Conservation (phyloP, 805 yeast genomes). For the Sugiyamaella valdiviana region DNA sequence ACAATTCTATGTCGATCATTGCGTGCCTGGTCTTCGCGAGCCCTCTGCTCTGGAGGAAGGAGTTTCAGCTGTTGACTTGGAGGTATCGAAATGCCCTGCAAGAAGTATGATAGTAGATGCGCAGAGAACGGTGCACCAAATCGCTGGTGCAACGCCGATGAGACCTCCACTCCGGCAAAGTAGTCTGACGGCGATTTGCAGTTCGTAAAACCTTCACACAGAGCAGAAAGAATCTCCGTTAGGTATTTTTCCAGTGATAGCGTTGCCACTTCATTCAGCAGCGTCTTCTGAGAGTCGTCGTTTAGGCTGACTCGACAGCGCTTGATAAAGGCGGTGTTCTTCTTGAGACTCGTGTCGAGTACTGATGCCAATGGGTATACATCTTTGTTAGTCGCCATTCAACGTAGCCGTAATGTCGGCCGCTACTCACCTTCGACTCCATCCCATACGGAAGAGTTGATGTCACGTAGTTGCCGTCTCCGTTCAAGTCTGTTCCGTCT, state of each 20-base stretch:
- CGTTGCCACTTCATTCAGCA: constrained; percentile 55
- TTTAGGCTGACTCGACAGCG: constrained; percentile 54
- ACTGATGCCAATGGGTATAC: constrained; percentile 14
- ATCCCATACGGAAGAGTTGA: constrained; percentile 49
- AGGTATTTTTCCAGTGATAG: constrained; percentile 68
- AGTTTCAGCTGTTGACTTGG: neutral
- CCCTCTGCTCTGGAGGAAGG: constrained; percentile 3
- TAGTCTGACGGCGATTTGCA: constrained; percentile 53
- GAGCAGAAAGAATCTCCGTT: constrained; percentile 57
- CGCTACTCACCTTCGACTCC: constrained; percentile 37
- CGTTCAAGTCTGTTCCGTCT: constrained; percentile 12
- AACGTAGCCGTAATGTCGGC: neutral
- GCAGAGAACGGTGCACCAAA: constrained; percentile 52
- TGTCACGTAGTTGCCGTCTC: constrained; percentile 31
- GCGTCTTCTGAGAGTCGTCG: constrained; percentile 42
- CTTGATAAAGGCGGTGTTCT: constrained; percentile 70
- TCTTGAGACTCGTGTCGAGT: constrained; percentile 69
- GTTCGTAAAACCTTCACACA: constrained; percentile 54
- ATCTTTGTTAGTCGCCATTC: constrained; percentile 7
- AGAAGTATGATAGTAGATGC: constrained; percentile 35
- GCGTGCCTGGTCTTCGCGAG: constrained; percentile 38
- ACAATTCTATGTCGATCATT: constrained; percentile 41
- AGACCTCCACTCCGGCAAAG: constrained; percentile 56
- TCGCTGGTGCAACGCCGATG: constrained; percentile 72
- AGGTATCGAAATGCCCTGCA: constrained; percentile 24